Evolutionary conservation across 306 rosid species (phyloP).

Genomic region (Clitoria ternatea): DNA sequence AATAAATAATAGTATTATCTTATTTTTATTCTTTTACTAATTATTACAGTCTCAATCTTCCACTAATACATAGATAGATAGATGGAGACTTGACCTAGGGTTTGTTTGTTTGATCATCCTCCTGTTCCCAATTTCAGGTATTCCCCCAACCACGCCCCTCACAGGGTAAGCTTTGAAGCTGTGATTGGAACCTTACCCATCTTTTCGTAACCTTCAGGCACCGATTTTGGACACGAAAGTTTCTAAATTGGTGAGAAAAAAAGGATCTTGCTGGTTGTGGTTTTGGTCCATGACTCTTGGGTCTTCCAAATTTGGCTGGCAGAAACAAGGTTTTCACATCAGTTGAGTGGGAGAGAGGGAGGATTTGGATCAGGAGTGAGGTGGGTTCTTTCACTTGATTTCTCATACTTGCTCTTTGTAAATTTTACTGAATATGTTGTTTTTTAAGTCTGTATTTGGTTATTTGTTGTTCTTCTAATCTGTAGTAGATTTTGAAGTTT

Average conservation of each 20-base stretch:
- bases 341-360: background rate
- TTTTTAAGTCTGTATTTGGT: background rate
- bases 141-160: background rate
- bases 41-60: slow-evolving; percentile 7
- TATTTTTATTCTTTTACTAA: background rate
- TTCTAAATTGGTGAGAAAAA: slow-evolving; percentile 10
- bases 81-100: slow-evolving; percentile 27
- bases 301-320: slow-evolving; percentile 1
- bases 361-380: slow-evolving; percentile 25
- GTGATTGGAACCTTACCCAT: slow-evolving; percentile 24
- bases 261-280: background rate
- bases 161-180: slow-evolving; percentile 14
- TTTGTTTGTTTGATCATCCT: slow-evolving; percentile 8
- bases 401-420: background rate
- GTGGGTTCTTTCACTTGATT: slow-evolving; percentile 17
- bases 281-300: slow-evolving; percentile 4
- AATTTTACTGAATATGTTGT: background rate
- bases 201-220: background rate
- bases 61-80: slow-evolving; percentile 18
- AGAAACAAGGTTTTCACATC: background rate
- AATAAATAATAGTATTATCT: slow-evolving; percentile 10
- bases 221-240: background rate
- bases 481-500: background rate
- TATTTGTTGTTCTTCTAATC: background rate
- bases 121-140: slow-evolving; percentile 20